Base-by-base conservation (phyloP, 352 stramenopile species). In the Globisporangium cylindrosporum region DNA sequence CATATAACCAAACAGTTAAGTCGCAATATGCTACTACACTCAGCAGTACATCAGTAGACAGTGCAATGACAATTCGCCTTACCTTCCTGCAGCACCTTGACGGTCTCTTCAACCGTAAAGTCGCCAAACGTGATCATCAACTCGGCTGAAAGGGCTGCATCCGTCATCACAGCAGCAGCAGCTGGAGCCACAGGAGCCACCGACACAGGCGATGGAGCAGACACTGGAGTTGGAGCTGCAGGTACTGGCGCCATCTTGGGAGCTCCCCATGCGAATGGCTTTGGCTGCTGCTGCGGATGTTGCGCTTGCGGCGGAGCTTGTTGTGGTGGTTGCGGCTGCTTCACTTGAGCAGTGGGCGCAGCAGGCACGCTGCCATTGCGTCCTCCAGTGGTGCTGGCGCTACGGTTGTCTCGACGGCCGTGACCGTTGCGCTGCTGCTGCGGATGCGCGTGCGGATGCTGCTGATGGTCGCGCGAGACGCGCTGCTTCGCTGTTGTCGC, bases 81-180 rank as follows among this genome's bases (percentile, higher is more conserved):
- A 90, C 82, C 79, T 68, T 82, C 68, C 48, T 80, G 70, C 32
- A 89, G 64, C 58, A 75, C 74, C 15, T 74, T 66, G 56, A 82
- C 67, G 18, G 79, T 88, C 62, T 94, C 87, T 69, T 91, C 87
- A 9, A 80, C 29, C 20, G 87, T 90, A 43, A 95, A 95, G 64
- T 95, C 87, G 41, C 87, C 87, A 62, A 94, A 94, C 57, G 73
- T 89, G 73, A 94, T 87, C 36, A 81, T 66, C 53, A 79, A 54
- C 32, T 64, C 65, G 22, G 61, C 64, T 70, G 64, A 49, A 41
- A 66, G 55, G 0, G 55, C 48, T 8, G 55, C 60, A 15, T 32
- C 51, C 18, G 49, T 18, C 14, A 32, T 24, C 5, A 22, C 20
- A 27, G 53, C 34, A 38, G 43, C 59, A 25, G 25, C 20, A 54